Conservation (phyloP, 805 yeast species). For the Kluyveromyces lactis region DNA sequence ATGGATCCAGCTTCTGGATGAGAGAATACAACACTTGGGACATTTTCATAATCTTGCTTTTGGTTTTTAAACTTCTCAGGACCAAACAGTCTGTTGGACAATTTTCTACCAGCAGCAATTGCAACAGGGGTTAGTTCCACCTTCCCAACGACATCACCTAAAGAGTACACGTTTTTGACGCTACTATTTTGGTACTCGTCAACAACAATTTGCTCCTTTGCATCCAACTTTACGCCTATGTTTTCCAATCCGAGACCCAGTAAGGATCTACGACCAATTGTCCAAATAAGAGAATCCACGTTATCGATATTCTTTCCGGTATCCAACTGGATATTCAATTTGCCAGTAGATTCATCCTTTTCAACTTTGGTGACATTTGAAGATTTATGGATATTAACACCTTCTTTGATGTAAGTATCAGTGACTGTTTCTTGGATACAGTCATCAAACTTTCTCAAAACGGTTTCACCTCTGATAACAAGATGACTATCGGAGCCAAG, state of each 20-base stretch:
- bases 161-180: slow-evolving; percentile 62
- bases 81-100: slow-evolving; percentile 88
- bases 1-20: slow-evolving; percentile 97
- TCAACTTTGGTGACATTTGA: slow-evolving; percentile 43
- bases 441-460: slow-evolving; percentile 80
- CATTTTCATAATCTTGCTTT: slow-evolving; percentile 76
- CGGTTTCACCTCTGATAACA: slow-evolving; percentile 85
- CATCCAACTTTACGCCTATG: slow-evolving; percentile 59
- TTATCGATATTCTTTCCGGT: slow-evolving; percentile 41
- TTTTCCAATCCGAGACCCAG: slow-evolving; percentile 68
- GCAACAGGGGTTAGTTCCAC: slow-evolving; percentile 97
- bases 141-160: slow-evolving; percentile 92
- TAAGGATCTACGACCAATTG: slow-evolving; percentile 81
- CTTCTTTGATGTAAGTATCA: slow-evolving; percentile 69
- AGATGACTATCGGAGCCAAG: slow-evolving; percentile 81
- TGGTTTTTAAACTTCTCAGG: slow-evolving; percentile 58
- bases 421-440: slow-evolving; percentile 73
- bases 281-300: slow-evolving; percentile 86
- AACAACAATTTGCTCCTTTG: slow-evolving; percentile 55
- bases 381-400: slow-evolving; percentile 70
- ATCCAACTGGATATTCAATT: slow-evolving; percentile 40
- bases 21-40: slow-evolving; percentile 94
- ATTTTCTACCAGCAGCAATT: slow-evolving; percentile 93
- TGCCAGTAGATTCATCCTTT: slow-evolving; percentile 38
- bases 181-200: slow-evolving; percentile 86